Conservation (phyloP, 2,329 filamentous ascomycete species). For the Knoxdaviesia capensis region DNA sequence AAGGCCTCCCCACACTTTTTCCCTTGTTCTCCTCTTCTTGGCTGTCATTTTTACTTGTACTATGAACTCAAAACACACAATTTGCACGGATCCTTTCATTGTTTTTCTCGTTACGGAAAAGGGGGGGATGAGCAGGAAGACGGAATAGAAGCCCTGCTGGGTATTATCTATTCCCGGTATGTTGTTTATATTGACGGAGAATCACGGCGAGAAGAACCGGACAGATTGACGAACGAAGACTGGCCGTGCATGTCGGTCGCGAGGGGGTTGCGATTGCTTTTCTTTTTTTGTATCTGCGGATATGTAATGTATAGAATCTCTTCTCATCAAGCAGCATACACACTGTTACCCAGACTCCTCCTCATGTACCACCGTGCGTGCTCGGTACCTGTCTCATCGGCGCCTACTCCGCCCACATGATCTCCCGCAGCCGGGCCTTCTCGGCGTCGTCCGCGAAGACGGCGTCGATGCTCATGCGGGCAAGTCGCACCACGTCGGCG, state of each 20-base stretch:
- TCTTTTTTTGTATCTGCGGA: neutral
- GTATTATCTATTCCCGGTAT: no score
- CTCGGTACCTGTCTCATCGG: neutral
- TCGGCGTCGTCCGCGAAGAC: slow-evolving; percentile 49
- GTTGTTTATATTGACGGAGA: no score
- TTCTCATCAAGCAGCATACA: no score
- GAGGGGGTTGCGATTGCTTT: neutral
- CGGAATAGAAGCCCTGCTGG: no score
- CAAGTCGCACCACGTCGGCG: slow-evolving; percentile 28
- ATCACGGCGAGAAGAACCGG: no score
- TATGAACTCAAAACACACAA: slow-evolving; percentile 2
- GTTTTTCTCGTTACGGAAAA: neutral
- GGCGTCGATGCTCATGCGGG: slow-evolving; percentile 37
- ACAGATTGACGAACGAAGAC: no score
- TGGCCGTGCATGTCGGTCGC: no score
- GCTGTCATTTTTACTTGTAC: neutral
- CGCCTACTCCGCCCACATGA: slow-evolving; percentile 22
- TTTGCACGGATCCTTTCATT: neutral
- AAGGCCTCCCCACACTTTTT: neutral
- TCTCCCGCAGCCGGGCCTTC: slow-evolving; percentile 29
- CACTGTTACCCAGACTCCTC: no score
- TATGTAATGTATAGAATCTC: no score
- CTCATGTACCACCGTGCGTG: no score
- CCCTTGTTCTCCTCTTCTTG: neutral
- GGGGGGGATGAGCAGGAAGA: neutral